phyloP scores from a whole-genome alignment of 768 basidiomycete genomes.

The Termitomyces sp. region DNA sequence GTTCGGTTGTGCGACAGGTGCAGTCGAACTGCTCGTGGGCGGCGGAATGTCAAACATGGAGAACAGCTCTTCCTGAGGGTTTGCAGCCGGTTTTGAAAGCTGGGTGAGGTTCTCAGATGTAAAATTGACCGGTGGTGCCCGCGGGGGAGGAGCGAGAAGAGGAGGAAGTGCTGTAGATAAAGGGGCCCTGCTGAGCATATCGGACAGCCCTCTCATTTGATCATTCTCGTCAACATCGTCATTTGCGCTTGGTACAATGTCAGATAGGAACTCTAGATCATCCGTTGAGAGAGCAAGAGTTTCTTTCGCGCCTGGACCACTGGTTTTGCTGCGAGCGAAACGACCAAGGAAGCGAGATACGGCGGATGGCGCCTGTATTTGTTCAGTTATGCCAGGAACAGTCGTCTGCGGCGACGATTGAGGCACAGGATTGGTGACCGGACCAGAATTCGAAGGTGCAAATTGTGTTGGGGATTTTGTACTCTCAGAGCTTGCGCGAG shows the following conservation, averaged over 20 bases:
- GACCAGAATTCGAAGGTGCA: constrained; percentile 8
- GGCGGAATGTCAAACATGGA: constrained; percentile 21
- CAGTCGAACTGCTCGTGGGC: constrained; percentile 4
- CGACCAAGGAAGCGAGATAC: constrained; percentile 81
- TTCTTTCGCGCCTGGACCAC: constrained; percentile 31
- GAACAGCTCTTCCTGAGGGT: constrained; percentile 19
- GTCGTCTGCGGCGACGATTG: constrained; percentile 9
- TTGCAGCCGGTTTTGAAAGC: neutral
- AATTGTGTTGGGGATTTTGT: constrained; percentile 1
- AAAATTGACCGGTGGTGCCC: constrained; percentile 12
- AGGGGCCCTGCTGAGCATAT: constrained; percentile 35
- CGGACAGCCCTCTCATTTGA: constrained; percentile 32
- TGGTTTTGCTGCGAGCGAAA: constrained; percentile 49
- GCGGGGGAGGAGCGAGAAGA: constrained; percentile 33
- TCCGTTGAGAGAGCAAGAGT: constrained; percentile 71
- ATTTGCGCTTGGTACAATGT: constrained; percentile 52
- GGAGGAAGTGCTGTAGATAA: constrained; percentile 40
- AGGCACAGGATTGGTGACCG: neutral
- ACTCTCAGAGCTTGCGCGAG: constrained; percentile 22
- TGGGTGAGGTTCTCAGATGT: neutral
- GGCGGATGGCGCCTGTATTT: constrained; percentile 45
- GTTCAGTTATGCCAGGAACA: constrained; percentile 15
- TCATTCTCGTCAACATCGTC: constrained; percentile 32
- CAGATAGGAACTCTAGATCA: constrained; percentile 79
- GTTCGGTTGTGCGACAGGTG: constrained; percentile 4